A percentile compares a stretch with the other conserved stretches of the same genome.
These are phyloP conservation scores for Aspergillus awamori DNA, from an alignment of 2,329 filamentous ascomycete genomes.

Conservation along the genomic window DNA sequence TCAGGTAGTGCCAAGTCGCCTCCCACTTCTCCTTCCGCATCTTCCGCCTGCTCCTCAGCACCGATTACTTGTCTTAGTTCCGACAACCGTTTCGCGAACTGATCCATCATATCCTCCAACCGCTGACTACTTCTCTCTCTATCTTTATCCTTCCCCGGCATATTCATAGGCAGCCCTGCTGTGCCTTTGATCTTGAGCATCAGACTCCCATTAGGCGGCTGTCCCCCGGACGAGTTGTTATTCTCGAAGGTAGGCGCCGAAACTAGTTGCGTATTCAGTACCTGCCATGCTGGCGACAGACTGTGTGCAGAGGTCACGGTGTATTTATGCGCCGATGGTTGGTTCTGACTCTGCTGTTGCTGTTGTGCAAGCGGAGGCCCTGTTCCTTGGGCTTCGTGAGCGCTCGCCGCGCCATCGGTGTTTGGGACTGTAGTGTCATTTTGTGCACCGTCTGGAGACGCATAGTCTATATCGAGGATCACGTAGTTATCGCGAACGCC, in stretches of 20 bases:
- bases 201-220: conserved; percentile 47
- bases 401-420: conserved; percentile 4
- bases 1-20: not conserved
- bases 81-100: conserved; percentile 48
- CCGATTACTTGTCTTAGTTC: conserved; percentile 49
- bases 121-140: conserved; percentile 31
- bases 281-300: conserved; percentile 73
- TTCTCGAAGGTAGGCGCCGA: conserved; percentile 67
- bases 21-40: not conserved
- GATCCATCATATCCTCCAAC: conserved; percentile 51
- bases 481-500: conserved; percentile 59
- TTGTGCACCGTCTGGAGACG: conserved; percentile 8
- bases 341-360: conserved; percentile 10
- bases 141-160: conserved; percentile 27
- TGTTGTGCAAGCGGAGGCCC: conserved; percentile 15
- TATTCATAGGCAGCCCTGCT: conserved; percentile 31
- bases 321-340: conserved; percentile 41
- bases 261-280: conserved; percentile 56
- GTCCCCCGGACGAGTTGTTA: conserved; percentile 54
- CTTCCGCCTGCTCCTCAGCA: conserved; percentile 25
- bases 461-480: conserved; percentile 56
- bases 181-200: conserved; percentile 52
- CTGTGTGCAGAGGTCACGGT: conserved; percentile 70
- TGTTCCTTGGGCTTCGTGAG: conserved; percentile 26
- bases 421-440: conserved; percentile 19